Conservation (phyloP, 495 filamentous ascomycete species). For the Lasiosphaeria ovina region DNA sequence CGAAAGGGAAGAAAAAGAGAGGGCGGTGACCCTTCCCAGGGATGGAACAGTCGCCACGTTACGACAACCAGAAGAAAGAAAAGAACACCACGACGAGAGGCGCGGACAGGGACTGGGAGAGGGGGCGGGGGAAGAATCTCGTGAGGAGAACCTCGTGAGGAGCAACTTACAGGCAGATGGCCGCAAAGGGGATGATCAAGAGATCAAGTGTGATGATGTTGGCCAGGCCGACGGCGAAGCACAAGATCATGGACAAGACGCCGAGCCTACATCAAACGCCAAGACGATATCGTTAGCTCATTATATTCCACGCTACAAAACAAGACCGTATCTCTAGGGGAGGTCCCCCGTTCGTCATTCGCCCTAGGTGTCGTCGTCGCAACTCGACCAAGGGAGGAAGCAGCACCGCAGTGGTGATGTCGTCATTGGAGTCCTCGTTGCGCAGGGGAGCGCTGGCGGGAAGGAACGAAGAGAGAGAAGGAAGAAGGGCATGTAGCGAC, state of each 20-base stretch:
- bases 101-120: too few species aligned
- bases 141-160: constrained; percentile 1
- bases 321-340: not conserved
- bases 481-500: not conserved
- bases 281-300: constrained; percentile 2
- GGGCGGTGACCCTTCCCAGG: too few species aligned
- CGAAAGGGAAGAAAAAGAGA: not conserved
- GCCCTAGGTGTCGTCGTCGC: not conserved
- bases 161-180: constrained; percentile 79
- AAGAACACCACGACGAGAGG: too few species aligned
- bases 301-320: not conserved
- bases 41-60: too few species aligned
- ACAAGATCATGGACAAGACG: constrained; percentile 89
- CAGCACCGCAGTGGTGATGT: not conserved
- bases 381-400: not conserved
- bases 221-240: constrained; percentile 91
- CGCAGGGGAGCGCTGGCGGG: not conserved
- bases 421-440: not conserved
- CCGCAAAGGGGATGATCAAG: constrained; percentile 74
- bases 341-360: not conserved
- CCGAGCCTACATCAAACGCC: constrained; percentile 65
- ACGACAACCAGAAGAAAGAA: too few species aligned
- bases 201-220: constrained; percentile 70
- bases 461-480: not conserved
- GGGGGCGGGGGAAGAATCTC: too few species aligned